Conservation (phyloP, 495 filamentous ascomycete species). For the Podospora tetraspora region DNA sequence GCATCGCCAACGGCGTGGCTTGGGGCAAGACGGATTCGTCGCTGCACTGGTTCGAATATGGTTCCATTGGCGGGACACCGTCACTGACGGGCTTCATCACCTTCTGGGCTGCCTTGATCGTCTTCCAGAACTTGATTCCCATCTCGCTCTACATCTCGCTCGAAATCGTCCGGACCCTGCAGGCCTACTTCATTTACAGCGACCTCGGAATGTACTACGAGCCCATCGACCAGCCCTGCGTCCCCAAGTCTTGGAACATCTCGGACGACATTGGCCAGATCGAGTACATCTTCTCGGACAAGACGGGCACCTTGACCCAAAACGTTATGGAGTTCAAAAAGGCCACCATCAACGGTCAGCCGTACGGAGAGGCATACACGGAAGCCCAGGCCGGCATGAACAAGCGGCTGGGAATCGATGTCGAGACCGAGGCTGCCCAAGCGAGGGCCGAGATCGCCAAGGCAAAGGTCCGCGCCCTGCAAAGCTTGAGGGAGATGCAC, state of each 20-base stretch:
- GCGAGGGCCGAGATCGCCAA: slow-evolving; percentile 73
- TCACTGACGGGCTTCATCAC: slow-evolving; percentile 85
- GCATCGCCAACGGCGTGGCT: slow-evolving; percentile 74
- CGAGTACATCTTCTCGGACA: slow-evolving; percentile 99
- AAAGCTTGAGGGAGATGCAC: slow-evolving; percentile 66
- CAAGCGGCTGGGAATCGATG: slow-evolving; percentile 79
- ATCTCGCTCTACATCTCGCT: slow-evolving; percentile 97
- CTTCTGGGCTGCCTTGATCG: slow-evolving; percentile 88
- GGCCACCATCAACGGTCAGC: slow-evolving; percentile 83
- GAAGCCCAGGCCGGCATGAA: slow-evolving; percentile 96
- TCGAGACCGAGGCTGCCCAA: slow-evolving; percentile 68
- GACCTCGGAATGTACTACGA: slow-evolving; percentile 97
- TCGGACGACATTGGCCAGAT: slow-evolving; percentile 98
- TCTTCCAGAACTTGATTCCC: slow-evolving; percentile 98
- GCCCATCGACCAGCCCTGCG: slow-evolving; percentile 84
- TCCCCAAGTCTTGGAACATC: slow-evolving; percentile 98
- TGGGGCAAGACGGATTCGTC: slow-evolving; percentile 74
- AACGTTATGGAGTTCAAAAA: slow-evolving; percentile 99
- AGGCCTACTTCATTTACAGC: slow-evolving; percentile 97
- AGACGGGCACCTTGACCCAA: slow-evolving; percentile 96
- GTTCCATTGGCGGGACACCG: slow-evolving; percentile 71
- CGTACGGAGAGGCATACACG: slow-evolving; percentile 96
- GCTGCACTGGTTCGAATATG: slow-evolving; percentile 78
- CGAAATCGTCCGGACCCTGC: slow-evolving; percentile 87
- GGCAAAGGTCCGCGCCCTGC: slow-evolving; percentile 67